Conservation (phyloP, 768 basidiomycete species). For the Boletus tomentosulus region DNA sequence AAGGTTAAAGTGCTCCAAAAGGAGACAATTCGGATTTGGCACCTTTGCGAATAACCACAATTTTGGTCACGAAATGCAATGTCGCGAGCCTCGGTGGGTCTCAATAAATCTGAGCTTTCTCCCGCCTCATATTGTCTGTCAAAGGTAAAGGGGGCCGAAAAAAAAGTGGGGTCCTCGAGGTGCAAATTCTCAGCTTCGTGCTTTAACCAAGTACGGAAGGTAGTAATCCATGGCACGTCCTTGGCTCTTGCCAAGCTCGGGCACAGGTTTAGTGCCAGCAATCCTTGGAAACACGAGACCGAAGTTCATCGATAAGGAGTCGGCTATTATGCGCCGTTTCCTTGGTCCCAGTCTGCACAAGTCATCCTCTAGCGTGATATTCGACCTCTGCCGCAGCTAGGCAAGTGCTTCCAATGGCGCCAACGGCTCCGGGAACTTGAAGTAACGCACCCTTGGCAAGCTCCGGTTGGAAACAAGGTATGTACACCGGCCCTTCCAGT, state of each 20-base stretch:
- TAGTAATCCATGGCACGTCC: constrained; percentile 8
- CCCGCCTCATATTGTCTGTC: not conserved
- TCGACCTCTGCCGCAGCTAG: not conserved
- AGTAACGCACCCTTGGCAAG: not conserved
- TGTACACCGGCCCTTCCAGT: not conserved
- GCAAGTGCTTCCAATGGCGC: not conserved
- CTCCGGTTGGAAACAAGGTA: not conserved
- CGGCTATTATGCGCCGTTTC: not conserved
- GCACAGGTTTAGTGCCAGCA: no score
- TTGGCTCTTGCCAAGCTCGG: constrained; percentile 14
- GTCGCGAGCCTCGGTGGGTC: no score
- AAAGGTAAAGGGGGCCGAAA: not conserved
- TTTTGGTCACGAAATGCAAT: no score
- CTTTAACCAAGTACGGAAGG: constrained; percentile 10
- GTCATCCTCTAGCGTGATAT: no score
- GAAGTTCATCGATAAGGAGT: not conserved
- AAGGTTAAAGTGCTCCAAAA: no score
- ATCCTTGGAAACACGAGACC: not conserved
- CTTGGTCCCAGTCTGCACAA: not conserved
- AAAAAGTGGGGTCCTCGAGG: not conserved
- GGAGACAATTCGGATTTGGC: not conserved
- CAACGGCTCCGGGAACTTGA: not conserved
- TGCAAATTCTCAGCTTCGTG: not conserved
- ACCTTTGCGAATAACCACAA: not conserved
- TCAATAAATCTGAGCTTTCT: not conserved